Percentiles rank a stretch among this genome's conserved stretches.
Conservation (phyloP, 345 rosid species). For the Heritiera littoralis region DNA sequence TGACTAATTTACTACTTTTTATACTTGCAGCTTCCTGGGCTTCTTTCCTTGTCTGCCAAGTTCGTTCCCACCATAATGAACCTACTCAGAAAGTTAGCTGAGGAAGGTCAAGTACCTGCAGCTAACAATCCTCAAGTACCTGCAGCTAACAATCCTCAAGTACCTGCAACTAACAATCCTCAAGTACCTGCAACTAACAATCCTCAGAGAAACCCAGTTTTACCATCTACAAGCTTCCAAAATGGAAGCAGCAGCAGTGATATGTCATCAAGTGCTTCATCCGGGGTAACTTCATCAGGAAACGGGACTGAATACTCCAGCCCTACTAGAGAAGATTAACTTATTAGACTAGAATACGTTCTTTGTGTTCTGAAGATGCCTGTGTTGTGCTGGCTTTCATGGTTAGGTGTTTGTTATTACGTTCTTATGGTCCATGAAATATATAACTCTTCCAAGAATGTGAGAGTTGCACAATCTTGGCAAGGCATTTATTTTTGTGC, state of each 20-base stretch:
- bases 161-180: no score
- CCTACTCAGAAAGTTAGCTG: constrained; percentile 76
- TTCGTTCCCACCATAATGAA: constrained; percentile 90
- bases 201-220: constrained; percentile 41
- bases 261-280: constrained; percentile 53
- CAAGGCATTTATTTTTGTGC: constrained; percentile 53
- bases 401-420: neutral
- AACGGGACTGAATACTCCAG: constrained; percentile 42
- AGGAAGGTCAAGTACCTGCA: constrained; percentile 60
- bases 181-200: constrained; percentile 45
- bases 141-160: no score
- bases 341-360: neutral
- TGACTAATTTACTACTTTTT: neutral
- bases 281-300: constrained; percentile 43
- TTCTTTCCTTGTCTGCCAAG: constrained; percentile 76
- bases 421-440: constrained; percentile 15
- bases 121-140: no score
- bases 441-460: constrained; percentile 17
- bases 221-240: constrained; percentile 35
- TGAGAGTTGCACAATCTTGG: constrained; percentile 27
- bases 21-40: constrained; percentile 76
- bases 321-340: constrained; percentile 48
- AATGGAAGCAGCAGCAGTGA: constrained; percentile 45
- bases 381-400: constrained; percentile 13
- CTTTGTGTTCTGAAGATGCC: constrained; percentile 22